Percentiles rank a stretch among this genome's conserved stretches.
Evolutionary conservation across 345 rosid species (phyloP).

Genomic region (Trapa incisa): DNA sequence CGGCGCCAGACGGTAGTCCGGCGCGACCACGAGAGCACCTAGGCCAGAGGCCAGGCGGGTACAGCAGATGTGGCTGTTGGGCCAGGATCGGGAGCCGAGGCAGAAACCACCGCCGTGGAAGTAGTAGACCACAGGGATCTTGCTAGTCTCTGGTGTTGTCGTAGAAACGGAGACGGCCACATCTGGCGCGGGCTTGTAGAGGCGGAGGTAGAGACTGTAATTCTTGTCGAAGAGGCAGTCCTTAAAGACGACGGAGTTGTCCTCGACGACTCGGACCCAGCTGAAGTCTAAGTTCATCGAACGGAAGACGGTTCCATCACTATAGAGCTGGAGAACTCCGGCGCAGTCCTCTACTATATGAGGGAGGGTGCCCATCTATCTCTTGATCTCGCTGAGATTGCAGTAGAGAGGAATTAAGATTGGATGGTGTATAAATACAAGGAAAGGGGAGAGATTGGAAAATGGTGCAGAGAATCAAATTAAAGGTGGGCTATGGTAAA

Average conservation of each 20-base stretch:
- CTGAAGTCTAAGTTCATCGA: slow-evolving; percentile 5
- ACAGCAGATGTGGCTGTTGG: slow-evolving; percentile 62
- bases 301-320: slow-evolving; percentile 42
- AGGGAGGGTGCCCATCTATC: slow-evolving; percentile 41
- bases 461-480: not conserved
- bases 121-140: slow-evolving; percentile 30
- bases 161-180: no score
- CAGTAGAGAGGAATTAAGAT: not conserved
- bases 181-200: slow-evolving; percentile 39
- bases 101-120: slow-evolving; percentile 91
- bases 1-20: slow-evolving; percentile 75
- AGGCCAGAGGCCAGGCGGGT: slow-evolving; percentile 46
- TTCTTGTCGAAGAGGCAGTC: slow-evolving; percentile 39
- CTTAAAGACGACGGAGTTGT: slow-evolving; percentile 21
- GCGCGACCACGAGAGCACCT: slow-evolving; percentile 42
- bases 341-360: slow-evolving; percentile 53
- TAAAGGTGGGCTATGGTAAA: not conserved
- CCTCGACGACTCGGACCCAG: slow-evolving; percentile 1
- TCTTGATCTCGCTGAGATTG: not conserved
- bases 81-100: slow-evolving; percentile 66
- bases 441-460: not conserved
- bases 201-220: slow-evolving; percentile 50
- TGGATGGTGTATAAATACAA: slow-evolving; percentile 1
- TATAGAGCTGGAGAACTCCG: slow-evolving; percentile 47
- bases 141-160: not conserved